These are phyloP conservation scores for Trypanosoma caninum DNA, from an alignment of 208 protist genomes.

Conservation along the genomic window DNA sequence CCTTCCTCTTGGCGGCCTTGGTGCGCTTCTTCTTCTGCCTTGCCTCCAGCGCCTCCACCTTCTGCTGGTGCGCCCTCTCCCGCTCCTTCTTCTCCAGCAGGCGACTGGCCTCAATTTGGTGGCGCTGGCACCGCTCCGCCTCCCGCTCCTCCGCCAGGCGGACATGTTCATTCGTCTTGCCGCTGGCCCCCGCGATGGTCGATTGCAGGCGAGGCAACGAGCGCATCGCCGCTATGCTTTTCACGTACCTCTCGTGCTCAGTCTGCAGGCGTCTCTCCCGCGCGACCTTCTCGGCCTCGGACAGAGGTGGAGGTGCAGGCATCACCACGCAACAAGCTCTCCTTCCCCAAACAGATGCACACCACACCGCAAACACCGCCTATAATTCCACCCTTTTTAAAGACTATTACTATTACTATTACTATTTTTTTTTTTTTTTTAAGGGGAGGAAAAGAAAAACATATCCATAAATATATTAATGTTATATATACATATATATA, in stretches of 20 bases:
- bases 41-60: slow-evolving; percentile 37
- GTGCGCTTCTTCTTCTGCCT: slow-evolving; percentile 51
- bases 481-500: background rate
- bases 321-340: background rate
- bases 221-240: slow-evolving; percentile 65
- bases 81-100: slow-evolving; percentile 27
- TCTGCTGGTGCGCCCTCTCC: slow-evolving; percentile 38
- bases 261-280: slow-evolving; percentile 58
- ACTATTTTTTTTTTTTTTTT: background rate
- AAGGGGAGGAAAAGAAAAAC: background rate
- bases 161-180: slow-evolving; percentile 69
- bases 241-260: slow-evolving; percentile 73
- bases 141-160: slow-evolving; percentile 69
- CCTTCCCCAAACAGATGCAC: no score
- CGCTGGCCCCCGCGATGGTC: slow-evolving; percentile 77
- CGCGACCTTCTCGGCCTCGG: slow-evolving; percentile 47
- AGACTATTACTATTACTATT: no score
- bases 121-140: slow-evolving; percentile 41
- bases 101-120: slow-evolving; percentile 34
- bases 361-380: no score
- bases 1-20: slow-evolving; percentile 25
- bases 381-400: no score
- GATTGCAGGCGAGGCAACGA: slow-evolving; percentile 70
- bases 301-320: slow-evolving; percentile 30
- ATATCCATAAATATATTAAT: no score